A percentile compares a stretch with the other conserved stretches of the same genome.
phyloP scores from a whole-genome alignment of 257 asterid genomes.

The Solanum sitiens region DNA sequence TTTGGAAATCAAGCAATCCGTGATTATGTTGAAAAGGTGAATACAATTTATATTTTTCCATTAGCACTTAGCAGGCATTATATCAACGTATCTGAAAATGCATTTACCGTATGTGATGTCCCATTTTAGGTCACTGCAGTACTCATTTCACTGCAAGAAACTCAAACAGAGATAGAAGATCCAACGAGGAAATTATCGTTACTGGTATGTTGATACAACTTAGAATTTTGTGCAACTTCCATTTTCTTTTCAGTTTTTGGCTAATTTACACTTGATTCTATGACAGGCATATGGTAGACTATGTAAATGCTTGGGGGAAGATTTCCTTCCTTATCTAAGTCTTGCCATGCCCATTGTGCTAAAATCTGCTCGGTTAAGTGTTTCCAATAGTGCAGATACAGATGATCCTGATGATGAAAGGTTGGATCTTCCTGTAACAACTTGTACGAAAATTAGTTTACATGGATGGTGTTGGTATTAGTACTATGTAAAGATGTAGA shows the following conservation, averaged over 20 bases:
- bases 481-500: not conserved
- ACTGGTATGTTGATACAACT: not conserved
- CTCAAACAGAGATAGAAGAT: not conserved
- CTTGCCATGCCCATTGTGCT: not conserved
- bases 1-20: not conserved
- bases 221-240: not conserved
- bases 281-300: not conserved
- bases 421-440: not conserved
- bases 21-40: not conserved
- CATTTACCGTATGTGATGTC: not conserved
- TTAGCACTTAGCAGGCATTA: not conserved
- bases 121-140: not conserved
- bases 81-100: not conserved
- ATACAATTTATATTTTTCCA: not conserved
- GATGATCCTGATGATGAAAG: conserved; percentile 5
- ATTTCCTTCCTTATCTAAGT: not conserved
- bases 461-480: not conserved
- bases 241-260: not conserved
- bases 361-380: conserved; percentile 1
- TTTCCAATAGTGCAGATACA: not conserved
- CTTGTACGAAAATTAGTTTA: not conserved
- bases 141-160: not conserved
- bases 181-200: not conserved
- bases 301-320: not conserved
- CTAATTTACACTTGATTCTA: not conserved